Conservation (phyloP, 495 filamentous ascomycete genomes). For the Xylaria castorea region DNA sequence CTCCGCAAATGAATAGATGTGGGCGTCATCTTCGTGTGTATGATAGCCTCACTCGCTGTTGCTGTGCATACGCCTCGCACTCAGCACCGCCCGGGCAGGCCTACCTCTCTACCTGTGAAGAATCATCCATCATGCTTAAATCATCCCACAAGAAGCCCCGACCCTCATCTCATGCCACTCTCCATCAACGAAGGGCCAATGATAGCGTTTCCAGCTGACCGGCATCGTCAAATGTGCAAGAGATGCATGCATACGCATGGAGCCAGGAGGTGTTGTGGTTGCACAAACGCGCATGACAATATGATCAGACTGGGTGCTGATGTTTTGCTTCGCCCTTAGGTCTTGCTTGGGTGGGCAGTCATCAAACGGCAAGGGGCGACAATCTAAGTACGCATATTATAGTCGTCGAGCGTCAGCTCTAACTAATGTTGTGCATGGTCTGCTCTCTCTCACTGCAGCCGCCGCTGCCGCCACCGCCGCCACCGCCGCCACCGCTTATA, state of each 20-base stretch:
- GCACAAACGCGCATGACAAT: constrained; percentile 22
- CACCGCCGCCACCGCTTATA: background rate
- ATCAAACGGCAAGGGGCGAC: constrained; percentile 6
- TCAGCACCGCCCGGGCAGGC: background rate
- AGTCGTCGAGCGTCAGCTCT: constrained; percentile 1
- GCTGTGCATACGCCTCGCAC: background rate
- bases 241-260: constrained; percentile 27
- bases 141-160: constrained; percentile 9
- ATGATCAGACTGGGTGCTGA: constrained; percentile 21
- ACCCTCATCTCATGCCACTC: constrained; percentile 3
- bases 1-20: background rate
- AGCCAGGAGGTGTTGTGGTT: constrained; percentile 26
- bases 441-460: background rate
- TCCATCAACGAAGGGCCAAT: constrained; percentile 18
- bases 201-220: constrained; percentile 28
- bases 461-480: background rate
- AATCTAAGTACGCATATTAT: background rate
- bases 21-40: background rate
- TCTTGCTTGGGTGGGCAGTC: background rate
- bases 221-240: constrained; percentile 25
- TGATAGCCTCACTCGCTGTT: background rate
- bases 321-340: constrained; percentile 8
- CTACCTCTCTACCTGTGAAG: background rate
- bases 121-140: background rate
- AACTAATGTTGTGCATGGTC: background rate